Conservation (phyloP, 2,329 filamentous ascomycete genomes). For the Arthrobotrys entomopaga region DNA sequence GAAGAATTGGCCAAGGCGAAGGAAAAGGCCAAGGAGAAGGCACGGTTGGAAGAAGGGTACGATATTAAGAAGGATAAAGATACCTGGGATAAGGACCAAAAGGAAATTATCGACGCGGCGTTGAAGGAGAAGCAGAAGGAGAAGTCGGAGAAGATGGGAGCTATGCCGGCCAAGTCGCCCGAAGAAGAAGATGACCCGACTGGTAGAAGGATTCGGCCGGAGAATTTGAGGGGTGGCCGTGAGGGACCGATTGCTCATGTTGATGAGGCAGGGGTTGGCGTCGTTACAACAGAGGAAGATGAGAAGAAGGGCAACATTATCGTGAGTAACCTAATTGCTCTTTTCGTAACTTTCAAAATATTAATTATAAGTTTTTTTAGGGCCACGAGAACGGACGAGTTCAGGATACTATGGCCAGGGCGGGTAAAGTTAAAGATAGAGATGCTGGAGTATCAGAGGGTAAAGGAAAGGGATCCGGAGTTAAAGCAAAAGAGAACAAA, state of each 20-base stretch:
- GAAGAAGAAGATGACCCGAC: conserved; percentile 28
- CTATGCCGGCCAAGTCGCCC: conserved; percentile 57
- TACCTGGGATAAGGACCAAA: conserved; percentile 92
- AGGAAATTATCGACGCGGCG: conserved; percentile 76
- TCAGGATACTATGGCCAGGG: conserved; percentile 6
- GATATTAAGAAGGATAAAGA: conserved; percentile 71
- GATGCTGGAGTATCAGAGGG: background rate
- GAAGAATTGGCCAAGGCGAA: conserved; percentile 70
- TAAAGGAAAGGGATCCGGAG: no score
- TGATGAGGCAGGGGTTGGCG: conserved; percentile 56
- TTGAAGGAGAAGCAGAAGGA: conserved; percentile 65
- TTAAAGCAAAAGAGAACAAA: conserved; percentile 17
- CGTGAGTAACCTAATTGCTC: conserved; percentile 20
- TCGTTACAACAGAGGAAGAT: conserved; percentile 40
- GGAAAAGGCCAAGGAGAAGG: conserved; percentile 75
- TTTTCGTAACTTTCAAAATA: background rate
- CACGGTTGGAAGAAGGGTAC: conserved; percentile 84
- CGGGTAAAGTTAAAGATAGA: background rate
- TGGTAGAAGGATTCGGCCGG: conserved; percentile 34
- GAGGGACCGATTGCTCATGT: conserved; percentile 57
- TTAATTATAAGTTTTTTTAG: conserved; percentile 6
- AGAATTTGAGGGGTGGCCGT: conserved; percentile 53
- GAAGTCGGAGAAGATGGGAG: conserved; percentile 64
- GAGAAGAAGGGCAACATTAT: conserved; percentile 50
- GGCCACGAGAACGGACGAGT: conserved; percentile 52